These are phyloP conservation scores for Boletellus sp. DNA, from an alignment of 768 basidiomycete genomes.

Conservation along the genomic window DNA sequence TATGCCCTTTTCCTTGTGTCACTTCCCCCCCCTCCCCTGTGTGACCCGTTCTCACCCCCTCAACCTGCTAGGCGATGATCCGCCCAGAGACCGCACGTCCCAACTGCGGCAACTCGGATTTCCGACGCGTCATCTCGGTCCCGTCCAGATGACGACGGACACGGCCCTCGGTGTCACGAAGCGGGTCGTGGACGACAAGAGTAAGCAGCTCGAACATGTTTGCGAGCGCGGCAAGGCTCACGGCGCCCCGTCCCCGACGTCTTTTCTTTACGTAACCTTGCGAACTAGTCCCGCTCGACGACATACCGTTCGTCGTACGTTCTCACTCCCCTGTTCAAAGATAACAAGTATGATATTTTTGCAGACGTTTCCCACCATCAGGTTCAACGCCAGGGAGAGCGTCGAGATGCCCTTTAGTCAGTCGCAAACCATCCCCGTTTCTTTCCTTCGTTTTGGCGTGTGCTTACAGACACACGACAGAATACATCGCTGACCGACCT, in stretches of 20 bases:
- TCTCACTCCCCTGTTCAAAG: no score
- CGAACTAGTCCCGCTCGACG: constrained; percentile 51
- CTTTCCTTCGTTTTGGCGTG: no score
- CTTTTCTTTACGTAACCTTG: background rate
- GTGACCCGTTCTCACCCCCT: background rate
- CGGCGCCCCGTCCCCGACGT: no score
- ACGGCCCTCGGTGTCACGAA: constrained; percentile 90
- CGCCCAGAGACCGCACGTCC: constrained; percentile 88
- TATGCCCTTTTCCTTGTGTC: constrained; percentile 13
- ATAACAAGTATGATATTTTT: background rate
- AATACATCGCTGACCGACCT: constrained; percentile 45
- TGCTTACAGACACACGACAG: constrained; percentile 25
- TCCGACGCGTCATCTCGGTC: constrained; percentile 78
- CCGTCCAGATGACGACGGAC: constrained; percentile 97
- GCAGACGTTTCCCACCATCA: constrained; percentile 87
- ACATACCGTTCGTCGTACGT: constrained; percentile 72
- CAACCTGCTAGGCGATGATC: constrained; percentile 74
- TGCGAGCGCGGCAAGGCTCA: no score
- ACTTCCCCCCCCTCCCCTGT: no score
- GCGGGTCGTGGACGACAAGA: constrained; percentile 51
- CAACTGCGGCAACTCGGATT: constrained; percentile 87
- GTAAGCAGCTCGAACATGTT: constrained; percentile 31
- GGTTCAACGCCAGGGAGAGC: constrained; percentile 80
- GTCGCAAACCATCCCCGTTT: constrained; percentile 26
- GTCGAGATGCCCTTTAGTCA: constrained; percentile 98